A percentile compares a stretch with the other conserved stretches of the same genome.
Conservation (phyloP, 192 early-diverging fungal genomes). For the Allomyces macrogynus region DNA sequence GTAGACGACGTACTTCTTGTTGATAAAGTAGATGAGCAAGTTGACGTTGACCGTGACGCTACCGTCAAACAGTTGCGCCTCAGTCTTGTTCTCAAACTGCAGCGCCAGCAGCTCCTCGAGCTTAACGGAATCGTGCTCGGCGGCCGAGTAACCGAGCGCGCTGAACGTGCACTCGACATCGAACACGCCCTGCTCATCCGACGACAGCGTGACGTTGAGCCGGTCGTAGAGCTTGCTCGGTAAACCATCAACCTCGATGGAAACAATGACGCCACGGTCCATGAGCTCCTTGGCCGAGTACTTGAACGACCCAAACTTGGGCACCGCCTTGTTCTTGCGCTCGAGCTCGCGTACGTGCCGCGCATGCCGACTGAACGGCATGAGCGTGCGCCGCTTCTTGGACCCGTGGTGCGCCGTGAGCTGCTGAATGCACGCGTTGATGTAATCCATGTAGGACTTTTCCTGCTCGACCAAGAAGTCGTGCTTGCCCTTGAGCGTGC, state of each 20-base stretch:
- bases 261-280: conserved; percentile 79
- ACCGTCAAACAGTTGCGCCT: conserved; percentile 80
- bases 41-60: conserved; percentile 90
- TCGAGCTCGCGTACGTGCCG: conserved; percentile 77
- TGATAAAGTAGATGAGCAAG: conserved; percentile 81
- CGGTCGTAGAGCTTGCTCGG: conserved; percentile 67
- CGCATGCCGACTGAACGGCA: conserved; percentile 89
- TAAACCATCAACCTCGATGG: conserved; percentile 45
- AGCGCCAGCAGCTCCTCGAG: conserved; percentile 85
- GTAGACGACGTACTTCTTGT: conserved; percentile 64
- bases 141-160: conserved; percentile 28
- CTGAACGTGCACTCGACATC: conserved; percentile 57
- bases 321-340: conserved; percentile 56
- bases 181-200: conserved; percentile 77
- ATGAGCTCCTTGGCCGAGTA: conserved; percentile 83
- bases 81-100: conserved; percentile 80
- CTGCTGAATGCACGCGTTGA: conserved; percentile 71
- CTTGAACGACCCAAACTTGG: conserved; percentile 94
- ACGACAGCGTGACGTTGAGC: conserved; percentile 78
- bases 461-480: conserved; percentile 70
- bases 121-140: conserved; percentile 21
- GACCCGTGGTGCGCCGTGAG: conserved; percentile 44
- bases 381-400: conserved; percentile 41
- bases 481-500: conserved; percentile 65
- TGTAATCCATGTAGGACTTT: conserved; percentile 76